Percentiles rank a stretch among this genome's conserved stretches.
These are phyloP conservation scores for Termitomyces sp. DNA, from an alignment of 768 basidiomycete genomes.

Conservation along the genomic window DNA sequence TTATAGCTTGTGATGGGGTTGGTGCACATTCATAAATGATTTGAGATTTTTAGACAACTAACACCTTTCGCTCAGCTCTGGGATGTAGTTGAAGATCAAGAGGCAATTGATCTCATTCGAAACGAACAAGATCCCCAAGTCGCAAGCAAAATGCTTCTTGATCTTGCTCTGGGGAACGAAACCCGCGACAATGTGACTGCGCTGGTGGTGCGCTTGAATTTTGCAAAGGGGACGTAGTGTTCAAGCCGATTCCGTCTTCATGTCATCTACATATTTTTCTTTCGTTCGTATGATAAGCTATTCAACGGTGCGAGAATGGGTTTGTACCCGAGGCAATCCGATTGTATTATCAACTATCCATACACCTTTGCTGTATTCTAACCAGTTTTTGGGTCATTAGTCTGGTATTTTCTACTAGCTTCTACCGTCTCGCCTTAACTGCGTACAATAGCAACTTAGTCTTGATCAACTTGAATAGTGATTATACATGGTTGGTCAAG, in stretches of 20 bases:
- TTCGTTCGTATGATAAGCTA: background rate
- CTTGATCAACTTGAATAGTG: too few species aligned
- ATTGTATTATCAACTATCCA: background rate
- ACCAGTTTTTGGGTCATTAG: background rate
- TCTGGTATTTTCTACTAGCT: too few species aligned
- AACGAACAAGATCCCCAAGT: slow-evolving; percentile 5
- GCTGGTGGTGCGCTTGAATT: slow-evolving; percentile 12
- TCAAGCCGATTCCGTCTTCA: background rate
- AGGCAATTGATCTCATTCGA: slow-evolving; percentile 10
- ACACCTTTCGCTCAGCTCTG: slow-evolving; percentile 6
- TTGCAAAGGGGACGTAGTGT: background rate
- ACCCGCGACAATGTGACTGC: slow-evolving; percentile 15
- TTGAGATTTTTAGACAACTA: background rate
- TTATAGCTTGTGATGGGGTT: slow-evolving; percentile 14
- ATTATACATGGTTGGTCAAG: background rate
- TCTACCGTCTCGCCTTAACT: background rate
- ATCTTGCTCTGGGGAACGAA: slow-evolving; percentile 8
- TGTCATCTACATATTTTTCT: background rate
- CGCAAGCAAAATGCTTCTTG: slow-evolving; percentile 12
- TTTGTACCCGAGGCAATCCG: background rate
- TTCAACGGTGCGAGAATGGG: background rate
- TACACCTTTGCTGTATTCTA: background rate
- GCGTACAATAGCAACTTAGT: too few species aligned
- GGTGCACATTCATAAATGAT: background rate
- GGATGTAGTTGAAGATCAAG: slow-evolving; percentile 12